Conservation (phyloP, 1,139 yeast species). For the Saccharomyces hybrid region DNA sequence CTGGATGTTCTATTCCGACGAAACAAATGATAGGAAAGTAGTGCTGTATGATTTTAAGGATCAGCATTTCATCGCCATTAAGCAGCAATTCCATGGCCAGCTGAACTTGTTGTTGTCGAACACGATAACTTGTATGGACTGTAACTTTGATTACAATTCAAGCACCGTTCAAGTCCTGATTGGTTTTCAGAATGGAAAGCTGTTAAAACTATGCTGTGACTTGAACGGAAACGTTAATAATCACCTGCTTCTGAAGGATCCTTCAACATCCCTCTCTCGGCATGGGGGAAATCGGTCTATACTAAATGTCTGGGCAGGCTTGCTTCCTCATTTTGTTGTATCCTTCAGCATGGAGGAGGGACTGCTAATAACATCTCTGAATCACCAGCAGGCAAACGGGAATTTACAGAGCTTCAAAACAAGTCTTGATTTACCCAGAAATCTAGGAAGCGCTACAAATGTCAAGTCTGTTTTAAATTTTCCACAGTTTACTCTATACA, state of each 20-base stretch:
- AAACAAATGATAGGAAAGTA: not conserved
- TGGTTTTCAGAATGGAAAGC: not conserved
- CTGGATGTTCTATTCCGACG: not conserved
- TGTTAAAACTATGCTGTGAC: not conserved
- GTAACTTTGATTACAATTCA: not conserved
- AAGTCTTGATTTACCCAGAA: not conserved
- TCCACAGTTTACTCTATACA: conserved; percentile 2
- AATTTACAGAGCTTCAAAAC: not conserved
- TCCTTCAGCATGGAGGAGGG: conserved; percentile 3
- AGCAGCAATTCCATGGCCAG: not conserved
- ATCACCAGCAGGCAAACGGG: not conserved
- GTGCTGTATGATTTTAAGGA: not conserved
- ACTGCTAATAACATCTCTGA: not conserved
- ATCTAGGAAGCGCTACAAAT: not conserved
- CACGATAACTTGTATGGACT: not conserved
- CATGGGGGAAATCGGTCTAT: not conserved
- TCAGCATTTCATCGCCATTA: not conserved
- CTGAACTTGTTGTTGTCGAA: not conserved
- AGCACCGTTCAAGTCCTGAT: not conserved
- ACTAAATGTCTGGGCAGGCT: not conserved
- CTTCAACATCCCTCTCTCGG: not conserved
- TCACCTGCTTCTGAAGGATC: not conserved
- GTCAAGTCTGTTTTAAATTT: not conserved
- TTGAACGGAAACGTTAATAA: not conserved
- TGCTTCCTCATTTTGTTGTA: conserved; percentile 2